These are phyloP conservation scores for Wickerhamiella sorbophila DNA, from an alignment of 805 yeast genomes.

Conservation along the genomic window DNA sequence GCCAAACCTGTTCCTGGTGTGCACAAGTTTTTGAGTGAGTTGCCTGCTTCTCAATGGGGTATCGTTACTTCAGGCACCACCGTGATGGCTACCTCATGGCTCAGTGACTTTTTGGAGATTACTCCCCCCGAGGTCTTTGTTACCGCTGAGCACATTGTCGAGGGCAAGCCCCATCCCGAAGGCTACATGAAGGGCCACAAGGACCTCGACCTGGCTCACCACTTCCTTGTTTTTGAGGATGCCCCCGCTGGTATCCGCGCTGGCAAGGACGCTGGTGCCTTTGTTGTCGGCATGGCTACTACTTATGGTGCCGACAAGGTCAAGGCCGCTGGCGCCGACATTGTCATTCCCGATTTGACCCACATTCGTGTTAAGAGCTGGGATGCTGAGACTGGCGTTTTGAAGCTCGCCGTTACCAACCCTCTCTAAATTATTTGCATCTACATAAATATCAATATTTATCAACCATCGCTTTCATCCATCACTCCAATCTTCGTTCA, in stretches of 20 bases:
- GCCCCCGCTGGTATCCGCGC: conserved; percentile 78
- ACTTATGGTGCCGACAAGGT: conserved; percentile 56
- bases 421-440: conserved; percentile 8
- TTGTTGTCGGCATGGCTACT: conserved; percentile 66
- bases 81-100: conserved; percentile 66
- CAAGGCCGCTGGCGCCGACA: conserved; percentile 60
- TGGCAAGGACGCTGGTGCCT: conserved; percentile 69
- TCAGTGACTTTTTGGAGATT: conserved; percentile 41
- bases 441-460: background rate
- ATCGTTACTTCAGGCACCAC: conserved; percentile 72
- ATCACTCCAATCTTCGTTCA: too few relatives aligned
- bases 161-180: conserved; percentile 75
- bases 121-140: conserved; percentile 57
- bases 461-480: too few relatives aligned
- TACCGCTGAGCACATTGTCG: conserved; percentile 60
- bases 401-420: conserved; percentile 15
- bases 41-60: conserved; percentile 47
- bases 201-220: conserved; percentile 26
- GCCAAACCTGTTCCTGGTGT: conserved; percentile 68
- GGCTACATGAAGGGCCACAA: conserved; percentile 38
- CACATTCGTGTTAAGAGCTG: conserved; percentile 43
- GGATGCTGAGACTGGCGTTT: conserved; percentile 25
- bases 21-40: conserved; percentile 31
- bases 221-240: conserved; percentile 54
- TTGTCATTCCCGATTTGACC: conserved; percentile 59